A percentile compares a stretch with the other conserved stretches of the same genome.
Evolutionary conservation across 495 filamentous ascomycete species (phyloP).

Genomic region (Podospora conica): DNA sequence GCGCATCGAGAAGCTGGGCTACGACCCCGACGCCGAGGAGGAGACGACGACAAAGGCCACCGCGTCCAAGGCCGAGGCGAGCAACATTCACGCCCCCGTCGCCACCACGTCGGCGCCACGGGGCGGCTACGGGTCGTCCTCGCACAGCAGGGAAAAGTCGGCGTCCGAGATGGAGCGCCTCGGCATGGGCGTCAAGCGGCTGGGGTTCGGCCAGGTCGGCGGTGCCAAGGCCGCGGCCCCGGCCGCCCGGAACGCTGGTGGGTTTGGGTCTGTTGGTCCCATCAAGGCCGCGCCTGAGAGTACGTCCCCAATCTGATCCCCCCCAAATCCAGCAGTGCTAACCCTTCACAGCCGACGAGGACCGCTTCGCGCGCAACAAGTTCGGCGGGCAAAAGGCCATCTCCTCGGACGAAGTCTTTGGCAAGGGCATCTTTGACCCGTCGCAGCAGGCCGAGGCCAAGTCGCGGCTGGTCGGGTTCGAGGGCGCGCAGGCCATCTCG

Average conservation of each 20-base stretch:
- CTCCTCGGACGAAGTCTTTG: conserved; percentile 96
- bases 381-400: conserved; percentile 94
- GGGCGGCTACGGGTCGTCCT: conserved; percentile 54
- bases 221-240: conserved; percentile 55
- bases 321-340: background rate
- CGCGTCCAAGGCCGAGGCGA: conserved; percentile 38
- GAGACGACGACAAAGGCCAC: conserved; percentile 41
- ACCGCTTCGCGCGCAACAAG: conserved; percentile 65
- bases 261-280: conserved; percentile 78
- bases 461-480: conserved; percentile 79
- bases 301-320: conserved; percentile 32
- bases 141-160: conserved; percentile 52
- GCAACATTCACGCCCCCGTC: conserved; percentile 62
- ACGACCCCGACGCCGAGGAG: conserved; percentile 85
- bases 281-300: conserved; percentile 63
- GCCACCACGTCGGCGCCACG: conserved; percentile 59
- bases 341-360: conserved; percentile 54
- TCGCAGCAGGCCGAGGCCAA: conserved; percentile 78
- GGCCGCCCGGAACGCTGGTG: conserved; percentile 63
- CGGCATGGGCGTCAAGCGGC: conserved; percentile 80
- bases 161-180: conserved; percentile 75
- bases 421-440: conserved; percentile 79
- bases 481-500: conserved; percentile 86
- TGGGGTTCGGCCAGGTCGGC: conserved; percentile 88
- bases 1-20: conserved; percentile 95